Evolutionary conservation across 164 flowering plant genomes (phyloP), one percentile per base, ranked within the genome.

Genomic region (Brasenia schreberi): DNA sequence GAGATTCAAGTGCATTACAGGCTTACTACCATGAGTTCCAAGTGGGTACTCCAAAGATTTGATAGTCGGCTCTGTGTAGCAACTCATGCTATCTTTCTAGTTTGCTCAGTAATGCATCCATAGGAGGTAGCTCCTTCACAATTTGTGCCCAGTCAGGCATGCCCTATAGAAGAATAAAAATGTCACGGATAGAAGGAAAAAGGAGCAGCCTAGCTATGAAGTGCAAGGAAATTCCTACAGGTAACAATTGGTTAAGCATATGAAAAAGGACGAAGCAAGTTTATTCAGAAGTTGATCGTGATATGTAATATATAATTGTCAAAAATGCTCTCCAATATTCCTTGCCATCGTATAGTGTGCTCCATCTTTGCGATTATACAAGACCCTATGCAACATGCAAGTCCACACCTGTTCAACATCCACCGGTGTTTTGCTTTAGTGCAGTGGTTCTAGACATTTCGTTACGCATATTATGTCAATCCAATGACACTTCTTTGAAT

Each of bases 111-210:
- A 93, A 68, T 33, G 87, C 91, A 16, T 90, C 98, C 87, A 84
- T 82, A 67, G 86, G 82, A 33, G 98, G 98, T 64, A 93, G 76
- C 77, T 90, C 97, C 75, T 83, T 66, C 70, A 82, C 79, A 67
- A 93, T 86, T 74, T 89, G 82, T 69, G 75, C 73, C 97, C 97
- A 93, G 75, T 90, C 96, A 16, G 97, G 97, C 91, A 87, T 86
- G 3, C 98, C 98, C 97, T 90, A 84, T 59, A 75, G 33, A 52
- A 27, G 23, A 53, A 42, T n/a, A 63, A 59, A 45, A 18, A 63
- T 23, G n/a, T 61, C 63, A 61, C 19, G 18, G 10, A 10, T 7
- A 23, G 43, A 16, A 27, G 19, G 9, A 43, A 59, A 67, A 18
- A 6, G 42, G 43, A 14, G 56, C 56, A 49, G 56, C 9, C 2